phyloP scores from a whole-genome alignment of 2,329 filamentous ascomycete genomes.

The Beauveria bassiana region DNA sequence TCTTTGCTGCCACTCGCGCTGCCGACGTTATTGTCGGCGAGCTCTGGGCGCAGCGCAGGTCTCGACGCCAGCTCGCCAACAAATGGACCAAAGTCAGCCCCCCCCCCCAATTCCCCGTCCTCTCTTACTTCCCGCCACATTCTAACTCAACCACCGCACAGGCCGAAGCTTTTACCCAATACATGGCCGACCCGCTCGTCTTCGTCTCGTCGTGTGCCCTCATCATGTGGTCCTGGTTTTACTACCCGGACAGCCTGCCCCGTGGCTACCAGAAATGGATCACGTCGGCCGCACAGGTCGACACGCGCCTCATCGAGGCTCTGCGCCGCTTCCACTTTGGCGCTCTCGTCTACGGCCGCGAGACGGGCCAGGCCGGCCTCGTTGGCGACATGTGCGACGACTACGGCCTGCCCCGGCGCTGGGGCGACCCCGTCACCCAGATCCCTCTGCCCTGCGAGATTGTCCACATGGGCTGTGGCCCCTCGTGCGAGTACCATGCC shows the following conservation, averaged over 20 bases:
- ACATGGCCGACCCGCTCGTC: conserved; percentile 53
- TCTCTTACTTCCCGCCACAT: background rate
- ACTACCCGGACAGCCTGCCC: conserved; percentile 62
- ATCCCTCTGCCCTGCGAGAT: conserved; percentile 75
- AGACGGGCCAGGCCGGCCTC: conserved; percentile 61
- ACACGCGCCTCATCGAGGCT: conserved; percentile 64
- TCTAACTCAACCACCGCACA: conserved; percentile 12
- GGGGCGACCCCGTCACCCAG: conserved; percentile 63
- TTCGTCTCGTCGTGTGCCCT: conserved; percentile 66
- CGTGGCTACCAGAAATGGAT: conserved; percentile 77
- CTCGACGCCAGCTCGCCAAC: conserved; percentile 34
- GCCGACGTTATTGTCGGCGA: conserved; percentile 62
- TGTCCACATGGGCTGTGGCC: conserved; percentile 71
- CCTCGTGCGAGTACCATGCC: conserved; percentile 68
- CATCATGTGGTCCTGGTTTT: conserved; percentile 90
- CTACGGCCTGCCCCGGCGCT: conserved; percentile 57
- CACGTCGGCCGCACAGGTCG: conserved; percentile 65
- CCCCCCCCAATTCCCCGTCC: background rate
- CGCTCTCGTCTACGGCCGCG: conserved; percentile 62
- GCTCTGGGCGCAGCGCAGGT: conserved; percentile 49
- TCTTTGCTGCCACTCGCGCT: conserved; percentile 69
- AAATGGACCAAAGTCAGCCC: conserved; percentile 40
- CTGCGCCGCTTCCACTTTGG: conserved; percentile 59
- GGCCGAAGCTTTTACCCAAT: conserved; percentile 28
- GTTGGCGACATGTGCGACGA: conserved; percentile 66